Base-by-base conservation (phyloP, 169 alveolate genomes). In the Cryptosporidium muris region DNA sequence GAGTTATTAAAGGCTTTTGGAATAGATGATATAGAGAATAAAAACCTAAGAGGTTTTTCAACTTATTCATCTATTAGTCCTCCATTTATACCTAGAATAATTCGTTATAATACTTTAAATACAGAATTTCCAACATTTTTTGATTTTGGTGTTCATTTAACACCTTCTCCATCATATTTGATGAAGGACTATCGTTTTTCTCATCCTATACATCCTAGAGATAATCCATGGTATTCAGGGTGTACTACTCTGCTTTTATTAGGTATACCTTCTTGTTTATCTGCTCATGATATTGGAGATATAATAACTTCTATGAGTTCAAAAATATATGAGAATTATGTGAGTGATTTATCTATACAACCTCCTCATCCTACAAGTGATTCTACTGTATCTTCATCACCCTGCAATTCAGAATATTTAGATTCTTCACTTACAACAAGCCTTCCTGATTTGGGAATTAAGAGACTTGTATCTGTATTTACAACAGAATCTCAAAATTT, bases 181-280 rank as follows among this genome's bases (percentile, higher is more conserved):
- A 63, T 74, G 16, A 54, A 51, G 16, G 67, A 58, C 16, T 58
- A 56, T 38, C 52, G 85, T 4, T 14, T 74, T 3, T 25, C 48
- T 4, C 25, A 60, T 2, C 34, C 63, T 7, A 53, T 74, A 6
- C 66, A 62, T 37, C 85, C 85, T 11, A 56, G 60, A 16, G 85
- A 74, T 34, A 74, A 74, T 42, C 85, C 85, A 16, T 74, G 85
- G 85, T 74, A 74, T 64, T 58, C 54, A 12, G 85, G 85, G 14
- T 74, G 85, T 16, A 74, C 7, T 4, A 74, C 16, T 4, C 60
- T 74, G 4, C 54, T 74, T 25, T 37, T 74, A 14, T 16, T 58
- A 36, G 85, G 85, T 11, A 25, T 74, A 3, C 85, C 85, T 12
- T 58, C 85, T 36, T 74, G 14, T 45, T 74, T 74, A n/a, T 51